Conservation (phyloP, 306 rosid genomes). For the Quercus suber region DNA sequence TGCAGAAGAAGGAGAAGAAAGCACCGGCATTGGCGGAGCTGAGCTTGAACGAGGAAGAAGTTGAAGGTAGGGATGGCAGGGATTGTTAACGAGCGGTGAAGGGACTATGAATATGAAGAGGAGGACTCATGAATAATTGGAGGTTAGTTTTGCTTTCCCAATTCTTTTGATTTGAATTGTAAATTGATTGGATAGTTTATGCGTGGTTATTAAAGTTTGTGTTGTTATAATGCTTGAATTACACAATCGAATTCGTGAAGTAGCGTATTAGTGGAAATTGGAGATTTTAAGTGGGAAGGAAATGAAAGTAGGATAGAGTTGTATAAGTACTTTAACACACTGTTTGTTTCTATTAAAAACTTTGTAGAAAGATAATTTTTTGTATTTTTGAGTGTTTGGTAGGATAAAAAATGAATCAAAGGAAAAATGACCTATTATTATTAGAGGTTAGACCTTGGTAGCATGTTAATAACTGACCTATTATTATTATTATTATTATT, state of each 20-base stretch:
- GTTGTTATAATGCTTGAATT: not conserved
- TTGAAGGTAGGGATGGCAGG: slow-evolving; percentile 80
- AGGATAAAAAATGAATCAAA: too few relatives aligned
- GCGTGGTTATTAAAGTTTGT: not conserved
- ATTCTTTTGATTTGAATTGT: not conserved
- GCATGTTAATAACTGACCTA: too few relatives aligned
- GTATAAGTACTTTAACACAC: too few relatives aligned
- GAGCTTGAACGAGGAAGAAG: slow-evolving; percentile 65
- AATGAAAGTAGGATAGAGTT: not conserved
- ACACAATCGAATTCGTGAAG: not conserved
- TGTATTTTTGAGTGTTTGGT: too few relatives aligned
- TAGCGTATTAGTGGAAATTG: not conserved
- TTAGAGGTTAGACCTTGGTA: too few relatives aligned
- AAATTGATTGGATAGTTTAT: too few relatives aligned
- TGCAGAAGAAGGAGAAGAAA: slow-evolving; percentile 32
- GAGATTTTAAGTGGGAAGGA: not conserved
- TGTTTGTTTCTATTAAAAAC: too few relatives aligned
- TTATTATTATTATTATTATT: too few relatives aligned
- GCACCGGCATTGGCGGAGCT: slow-evolving; percentile 81
- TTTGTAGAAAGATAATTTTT: too few relatives aligned
- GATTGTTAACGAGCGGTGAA: slow-evolving; percentile 85
- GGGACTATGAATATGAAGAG: slow-evolving; percentile 74
- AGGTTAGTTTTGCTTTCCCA: slow-evolving; percentile 43
- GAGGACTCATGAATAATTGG: slow-evolving; percentile 86
- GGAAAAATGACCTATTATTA: too few relatives aligned